These are phyloP conservation scores for Paracoccidioides lutzii DNA, from an alignment of 2,329 filamentous ascomycete genomes.

Conservation along the genomic window DNA sequence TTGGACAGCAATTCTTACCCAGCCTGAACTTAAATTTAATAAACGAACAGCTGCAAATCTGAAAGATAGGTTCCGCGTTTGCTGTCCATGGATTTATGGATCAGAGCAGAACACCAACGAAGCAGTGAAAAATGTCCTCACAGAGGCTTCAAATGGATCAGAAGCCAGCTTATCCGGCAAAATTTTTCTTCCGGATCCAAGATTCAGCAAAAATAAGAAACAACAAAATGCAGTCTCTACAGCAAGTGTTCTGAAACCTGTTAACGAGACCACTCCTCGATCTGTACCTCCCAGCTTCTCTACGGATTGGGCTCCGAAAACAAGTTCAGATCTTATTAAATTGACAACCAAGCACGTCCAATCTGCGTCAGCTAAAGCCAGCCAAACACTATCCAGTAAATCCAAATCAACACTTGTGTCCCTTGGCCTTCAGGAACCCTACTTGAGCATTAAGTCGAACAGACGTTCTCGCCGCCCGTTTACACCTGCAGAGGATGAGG, in stretches of 20 bases:
- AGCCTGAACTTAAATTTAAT: conserved; percentile 44
- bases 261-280: conserved; percentile 1
- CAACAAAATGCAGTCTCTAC: conserved; percentile 1
- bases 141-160: conserved; percentile 6
- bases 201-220: conserved; percentile 9
- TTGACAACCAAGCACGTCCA: conserved; percentile 8
- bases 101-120: conserved; percentile 27
- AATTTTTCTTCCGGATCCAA: conserved; percentile 14
- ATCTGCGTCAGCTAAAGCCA: conserved; percentile 14
- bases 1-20: conserved; percentile 50
- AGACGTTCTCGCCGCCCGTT: conserved; percentile 45
- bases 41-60: conserved; percentile 48
- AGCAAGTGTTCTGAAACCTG: background rate
- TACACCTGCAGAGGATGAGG: conserved; percentile 44
- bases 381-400: conserved; percentile 20
- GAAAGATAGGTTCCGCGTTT: conserved; percentile 48
- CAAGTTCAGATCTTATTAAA: background rate
- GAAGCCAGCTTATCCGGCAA: conserved; percentile 5
- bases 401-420: conserved; percentile 23
- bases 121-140: conserved; percentile 18
- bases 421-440: conserved; percentile 39
- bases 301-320: background rate
- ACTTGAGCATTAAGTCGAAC: conserved; percentile 32
- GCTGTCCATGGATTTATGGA: conserved; percentile 38
- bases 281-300: conserved; percentile 6